A percentile compares a stretch with the other conserved stretches of the same genome.
Conservation (phyloP, 805 yeast species). For the Hyphopichia homilentoma region DNA sequence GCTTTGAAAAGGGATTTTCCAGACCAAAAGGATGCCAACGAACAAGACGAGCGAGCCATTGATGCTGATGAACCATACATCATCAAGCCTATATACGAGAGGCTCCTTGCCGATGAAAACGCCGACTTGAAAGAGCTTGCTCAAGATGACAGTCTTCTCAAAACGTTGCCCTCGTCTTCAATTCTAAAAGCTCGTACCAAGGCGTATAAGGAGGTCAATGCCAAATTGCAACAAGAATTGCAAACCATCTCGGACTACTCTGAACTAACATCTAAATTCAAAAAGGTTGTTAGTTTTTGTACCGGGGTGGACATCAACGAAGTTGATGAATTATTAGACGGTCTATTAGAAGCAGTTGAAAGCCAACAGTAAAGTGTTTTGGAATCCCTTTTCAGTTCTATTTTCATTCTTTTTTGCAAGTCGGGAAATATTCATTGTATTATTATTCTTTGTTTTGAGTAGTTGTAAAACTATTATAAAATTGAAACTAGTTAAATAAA, state of each 20-base stretch:
- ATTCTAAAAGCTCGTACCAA: constrained; percentile 72
- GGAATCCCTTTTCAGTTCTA: no score
- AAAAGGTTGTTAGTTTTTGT: constrained; percentile 84
- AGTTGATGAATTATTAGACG: constrained; percentile 79
- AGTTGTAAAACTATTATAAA: constrained; percentile 62
- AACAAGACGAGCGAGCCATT: constrained; percentile 39
- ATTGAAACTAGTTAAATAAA: constrained; percentile 1
- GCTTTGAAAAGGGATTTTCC: constrained; percentile 17
- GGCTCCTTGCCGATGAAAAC: constrained; percentile 32
- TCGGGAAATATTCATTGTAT: background rate
- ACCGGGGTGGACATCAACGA: constrained; percentile 80
- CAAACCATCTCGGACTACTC: constrained; percentile 45
- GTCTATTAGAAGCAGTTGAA: constrained; percentile 85
- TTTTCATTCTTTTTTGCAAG: no score
- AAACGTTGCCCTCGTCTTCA: constrained; percentile 40
- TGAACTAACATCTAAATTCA: constrained; percentile 58
- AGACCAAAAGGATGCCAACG: constrained; percentile 36
- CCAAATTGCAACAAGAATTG: constrained; percentile 49
- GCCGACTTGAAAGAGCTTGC: constrained; percentile 20
- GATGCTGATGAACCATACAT: constrained; percentile 90
- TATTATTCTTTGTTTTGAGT: constrained; percentile 63
- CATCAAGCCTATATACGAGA: constrained; percentile 55
- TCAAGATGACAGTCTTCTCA: no score
- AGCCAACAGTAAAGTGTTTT: constrained; percentile 47
- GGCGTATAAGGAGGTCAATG: constrained; percentile 75